Base-by-base conservation (phyloP, 2,329 filamentous ascomycete species). In the Alternaria panax region DNA sequence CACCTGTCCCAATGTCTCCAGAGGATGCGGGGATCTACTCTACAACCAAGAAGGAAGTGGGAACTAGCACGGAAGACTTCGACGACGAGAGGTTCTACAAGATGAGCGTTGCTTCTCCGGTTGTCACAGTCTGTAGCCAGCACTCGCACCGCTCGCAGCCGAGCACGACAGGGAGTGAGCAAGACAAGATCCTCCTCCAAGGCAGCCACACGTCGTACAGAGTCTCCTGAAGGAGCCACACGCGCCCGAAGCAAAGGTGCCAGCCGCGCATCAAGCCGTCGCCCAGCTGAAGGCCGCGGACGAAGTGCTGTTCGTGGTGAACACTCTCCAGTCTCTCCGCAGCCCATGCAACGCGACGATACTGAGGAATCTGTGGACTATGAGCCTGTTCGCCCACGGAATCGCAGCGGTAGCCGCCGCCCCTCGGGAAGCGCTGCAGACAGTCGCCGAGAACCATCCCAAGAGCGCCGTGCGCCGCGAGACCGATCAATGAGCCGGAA, bases 1-100 rank as follows among this genome's bases (percentile, higher is more conserved):
- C 94, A 0, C 94, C 94, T 0, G 86, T 97, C 2, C 92, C 93
- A 3, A 97, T 97, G 93, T 96, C 93, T 3, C 93, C 93, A 0
- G 92, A 97, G 69, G 93, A 97, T 70, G 79, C 81, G 18, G 79
- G 78, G 3, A 71, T 81, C 12, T 75, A 75, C 75, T 92, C 60
- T 72, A 79, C 50, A 27, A 72, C 75, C 43, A 82, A 81, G 60
- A 79, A 80, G 47, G 78, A 76, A 50, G 68, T 69, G n/a, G 65
- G 62, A 14, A 73, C 75, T 5, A 81, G 79, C 60, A 75, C 80
- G 7, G 84, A 84, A 11, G 80, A 76, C 22, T 81, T 80, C 30
- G 80, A 84, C 22, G 81, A 83, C 27, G 81, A 83, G 64, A 71
- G 76, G 32, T 82, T 82, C 62, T 83, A 84, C 67, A 80, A 80